phyloP scores from a whole-genome alignment of 179 eudicot species.

The Pouteria campechiana region DNA sequence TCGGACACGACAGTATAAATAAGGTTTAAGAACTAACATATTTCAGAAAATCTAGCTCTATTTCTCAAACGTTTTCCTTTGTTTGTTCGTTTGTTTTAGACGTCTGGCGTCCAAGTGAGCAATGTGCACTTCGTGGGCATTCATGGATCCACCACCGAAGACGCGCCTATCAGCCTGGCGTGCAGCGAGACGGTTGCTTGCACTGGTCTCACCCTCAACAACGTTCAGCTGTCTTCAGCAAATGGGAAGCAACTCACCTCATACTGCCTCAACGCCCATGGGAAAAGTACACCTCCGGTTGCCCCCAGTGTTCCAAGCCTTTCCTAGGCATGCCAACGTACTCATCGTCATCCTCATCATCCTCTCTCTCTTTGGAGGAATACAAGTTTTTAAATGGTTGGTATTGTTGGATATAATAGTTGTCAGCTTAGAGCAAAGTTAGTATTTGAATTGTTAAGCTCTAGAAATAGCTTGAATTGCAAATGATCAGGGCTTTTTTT shows the following conservation, averaged over 20 bases:
- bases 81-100: constrained; percentile 7
- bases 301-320: no score
- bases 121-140: constrained; percentile 19
- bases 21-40: no score
- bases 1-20: no score
- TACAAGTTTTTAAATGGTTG: no score
- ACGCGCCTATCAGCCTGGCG: constrained; percentile 18
- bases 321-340: no score
- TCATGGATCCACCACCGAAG: constrained; percentile 27
- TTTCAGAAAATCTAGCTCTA: neutral
- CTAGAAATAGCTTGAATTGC: no score
- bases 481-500: no score
- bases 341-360: no score
- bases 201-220: constrained; percentile 14
- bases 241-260: constrained; percentile 14
- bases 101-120: constrained; percentile 22
- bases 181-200: constrained; percentile 27
- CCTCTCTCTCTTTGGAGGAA: no score
- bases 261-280: constrained; percentile 24
- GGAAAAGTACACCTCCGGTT: constrained; percentile 13
- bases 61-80: neutral
- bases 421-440: no score
- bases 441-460: no score
- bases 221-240: constrained; percentile 15
- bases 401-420: no score